Percentiles rank a stretch among this genome's conserved stretches.
phyloP scores from a whole-genome alignment of 2,329 filamentous ascomycete species.

The Colletotrichum cuscutae region DNA sequence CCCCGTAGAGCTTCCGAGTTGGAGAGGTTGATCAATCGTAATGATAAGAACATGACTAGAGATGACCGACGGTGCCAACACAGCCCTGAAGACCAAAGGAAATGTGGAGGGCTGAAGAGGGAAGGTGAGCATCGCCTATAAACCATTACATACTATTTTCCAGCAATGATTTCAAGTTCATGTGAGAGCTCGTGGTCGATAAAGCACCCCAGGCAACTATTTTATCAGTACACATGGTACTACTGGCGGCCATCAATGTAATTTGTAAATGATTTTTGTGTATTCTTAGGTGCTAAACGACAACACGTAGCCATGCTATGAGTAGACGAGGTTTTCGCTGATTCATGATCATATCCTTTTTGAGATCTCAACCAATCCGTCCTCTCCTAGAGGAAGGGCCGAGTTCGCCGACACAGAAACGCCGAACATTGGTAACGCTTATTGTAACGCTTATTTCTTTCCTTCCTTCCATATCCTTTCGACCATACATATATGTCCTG shows the following conservation, averaged over 20 bases:
- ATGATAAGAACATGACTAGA: not conserved
- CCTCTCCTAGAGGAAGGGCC: not conserved
- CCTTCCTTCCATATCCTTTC: not conserved
- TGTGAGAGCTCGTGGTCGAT: not conserved
- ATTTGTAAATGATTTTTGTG: conserved; percentile 19
- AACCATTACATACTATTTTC: not conserved
- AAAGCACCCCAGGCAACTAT: not conserved
- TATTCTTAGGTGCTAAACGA: conserved; percentile 17
- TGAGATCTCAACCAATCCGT: not conserved
- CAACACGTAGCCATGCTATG: conserved; percentile 23
- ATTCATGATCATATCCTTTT: conserved; percentile 32
- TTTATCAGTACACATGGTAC: not conserved
- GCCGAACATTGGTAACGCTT: not conserved
- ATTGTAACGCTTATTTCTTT: not conserved
- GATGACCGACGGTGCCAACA: not conserved
- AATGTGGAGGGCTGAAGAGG: not conserved
- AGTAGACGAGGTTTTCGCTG: conserved; percentile 20
- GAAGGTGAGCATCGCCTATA: not conserved
- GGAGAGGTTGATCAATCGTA: not conserved
- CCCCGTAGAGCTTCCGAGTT: not conserved
- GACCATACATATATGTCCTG: not conserved
- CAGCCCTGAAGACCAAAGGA: not conserved
- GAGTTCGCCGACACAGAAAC: not conserved
- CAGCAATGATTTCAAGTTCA: not conserved
- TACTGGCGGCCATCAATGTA: not conserved